Evolutionary conservation across 352 stramenopile genomes (phyloP).

Genomic region (Phytopythium oedochilum): DNA sequence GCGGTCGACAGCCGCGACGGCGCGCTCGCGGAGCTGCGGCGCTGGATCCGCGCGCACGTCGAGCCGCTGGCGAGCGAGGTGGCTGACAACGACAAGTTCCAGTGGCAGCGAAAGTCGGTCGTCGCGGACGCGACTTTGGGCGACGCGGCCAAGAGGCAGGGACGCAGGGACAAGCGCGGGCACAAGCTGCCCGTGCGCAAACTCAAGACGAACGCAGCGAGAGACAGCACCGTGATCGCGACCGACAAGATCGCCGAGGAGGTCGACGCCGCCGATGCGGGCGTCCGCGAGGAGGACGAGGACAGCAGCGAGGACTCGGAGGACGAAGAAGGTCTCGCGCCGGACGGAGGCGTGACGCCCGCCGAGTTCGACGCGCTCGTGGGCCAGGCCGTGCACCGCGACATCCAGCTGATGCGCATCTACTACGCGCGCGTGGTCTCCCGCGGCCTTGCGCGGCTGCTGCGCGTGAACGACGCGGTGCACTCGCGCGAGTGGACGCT

Average conservation of each 20-base stretch:
- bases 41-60: constrained; percentile 47
- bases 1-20: constrained; percentile 35
- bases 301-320: neutral
- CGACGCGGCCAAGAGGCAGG: constrained; percentile 14
- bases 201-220: constrained; percentile 49
- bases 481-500: constrained; percentile 38
- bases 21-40: constrained; percentile 36
- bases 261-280: constrained; percentile 12
- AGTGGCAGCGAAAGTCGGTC: constrained; percentile 31
- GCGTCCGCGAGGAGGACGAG: neutral
- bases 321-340: neutral
- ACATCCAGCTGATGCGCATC: constrained; percentile 68
- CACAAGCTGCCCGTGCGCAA: constrained; percentile 37
- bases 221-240: constrained; percentile 11
- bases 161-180: constrained; percentile 6
- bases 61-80: constrained; percentile 46
- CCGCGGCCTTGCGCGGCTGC: constrained; percentile 45
- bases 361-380: constrained; percentile 60
- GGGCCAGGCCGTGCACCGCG: constrained; percentile 48
- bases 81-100: constrained; percentile 45
- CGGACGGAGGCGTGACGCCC: constrained; percentile 22
- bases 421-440: constrained; percentile 68
- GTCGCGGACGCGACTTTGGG: constrained; percentile 8
- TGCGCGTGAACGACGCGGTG: constrained; percentile 30
- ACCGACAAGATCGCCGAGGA: constrained; percentile 18